Conservation (phyloP, 257 asterid genomes). For the Solanum paucissectum region DNA sequence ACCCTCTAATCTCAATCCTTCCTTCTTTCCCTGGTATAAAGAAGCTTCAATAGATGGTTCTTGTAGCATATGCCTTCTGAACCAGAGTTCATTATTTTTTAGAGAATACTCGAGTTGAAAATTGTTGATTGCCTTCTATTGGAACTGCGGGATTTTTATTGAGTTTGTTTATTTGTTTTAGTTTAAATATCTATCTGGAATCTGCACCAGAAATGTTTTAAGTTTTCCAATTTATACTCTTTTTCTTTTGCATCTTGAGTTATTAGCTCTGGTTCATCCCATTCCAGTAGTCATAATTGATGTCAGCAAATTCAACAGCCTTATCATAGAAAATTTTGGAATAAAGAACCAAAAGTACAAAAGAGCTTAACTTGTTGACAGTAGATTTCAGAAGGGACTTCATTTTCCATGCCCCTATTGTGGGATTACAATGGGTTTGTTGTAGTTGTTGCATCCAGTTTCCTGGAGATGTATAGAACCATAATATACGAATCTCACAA, state of each 20-base stretch:
- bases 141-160: neutral
- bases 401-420: too few species aligned
- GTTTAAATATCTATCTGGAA: neutral
- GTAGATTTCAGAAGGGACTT: neutral
- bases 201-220: neutral
- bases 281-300: neutral
- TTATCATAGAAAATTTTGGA: too few species aligned
- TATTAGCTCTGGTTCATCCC: neutral
- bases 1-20: constrained; percentile 63
- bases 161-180: neutral
- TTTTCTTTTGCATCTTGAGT: neutral
- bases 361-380: neutral
- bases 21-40: constrained; percentile 92
- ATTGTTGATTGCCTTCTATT: neutral
- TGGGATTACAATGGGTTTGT: too few species aligned
- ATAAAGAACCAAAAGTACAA: neutral
- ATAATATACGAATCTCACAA: neutral
- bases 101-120: neutral
- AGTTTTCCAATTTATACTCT: neutral
- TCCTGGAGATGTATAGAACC: neutral
- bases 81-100: neutral
- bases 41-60: constrained; percentile 11
- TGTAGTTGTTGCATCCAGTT: neutral
- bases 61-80: neutral
- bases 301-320: too few species aligned